Evolutionary conservation across 345 rosid genomes (phyloP).

Genomic region (Eucalyptus pumila): DNA sequence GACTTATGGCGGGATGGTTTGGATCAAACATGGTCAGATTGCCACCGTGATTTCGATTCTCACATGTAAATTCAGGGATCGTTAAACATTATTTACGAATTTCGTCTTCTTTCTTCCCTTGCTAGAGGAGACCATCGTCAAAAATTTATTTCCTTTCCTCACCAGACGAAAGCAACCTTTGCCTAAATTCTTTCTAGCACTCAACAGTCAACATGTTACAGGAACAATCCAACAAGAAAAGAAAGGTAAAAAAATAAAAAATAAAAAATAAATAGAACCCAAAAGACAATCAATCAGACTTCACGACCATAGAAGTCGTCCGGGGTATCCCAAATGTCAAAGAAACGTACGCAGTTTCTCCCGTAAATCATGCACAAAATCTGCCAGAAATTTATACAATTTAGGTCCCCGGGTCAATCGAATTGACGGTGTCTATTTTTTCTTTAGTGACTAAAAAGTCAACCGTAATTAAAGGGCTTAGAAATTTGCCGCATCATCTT

Average conservation of each 20-base stretch:
- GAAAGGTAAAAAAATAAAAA: too few relatives aligned
- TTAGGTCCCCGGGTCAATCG: background rate
- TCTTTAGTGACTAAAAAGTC: background rate
- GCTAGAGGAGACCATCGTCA: background rate
- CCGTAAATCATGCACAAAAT: slow-evolving; percentile 11
- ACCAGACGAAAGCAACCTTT: background rate
- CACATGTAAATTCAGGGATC: background rate
- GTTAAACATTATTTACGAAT: background rate
- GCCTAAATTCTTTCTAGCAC: background rate
- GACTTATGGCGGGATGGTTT: background rate
- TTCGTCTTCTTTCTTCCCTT: background rate
- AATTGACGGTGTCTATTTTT: background rate
- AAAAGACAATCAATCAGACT: background rate
- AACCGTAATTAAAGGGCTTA: background rate
- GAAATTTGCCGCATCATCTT: background rate
- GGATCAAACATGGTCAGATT: background rate
- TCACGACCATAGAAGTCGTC: background rate
- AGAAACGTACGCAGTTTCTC: background rate
- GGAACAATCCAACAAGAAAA: background rate
- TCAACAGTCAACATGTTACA: background rate
- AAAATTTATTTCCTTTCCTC: background rate
- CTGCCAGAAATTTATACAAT: background rate
- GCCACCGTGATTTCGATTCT: background rate
- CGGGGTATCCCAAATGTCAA: background rate
- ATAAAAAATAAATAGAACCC: too few relatives aligned